Evolutionary conservation across 805 yeast species (phyloP).

Genomic region (Sugiyamaella americana): DNA sequence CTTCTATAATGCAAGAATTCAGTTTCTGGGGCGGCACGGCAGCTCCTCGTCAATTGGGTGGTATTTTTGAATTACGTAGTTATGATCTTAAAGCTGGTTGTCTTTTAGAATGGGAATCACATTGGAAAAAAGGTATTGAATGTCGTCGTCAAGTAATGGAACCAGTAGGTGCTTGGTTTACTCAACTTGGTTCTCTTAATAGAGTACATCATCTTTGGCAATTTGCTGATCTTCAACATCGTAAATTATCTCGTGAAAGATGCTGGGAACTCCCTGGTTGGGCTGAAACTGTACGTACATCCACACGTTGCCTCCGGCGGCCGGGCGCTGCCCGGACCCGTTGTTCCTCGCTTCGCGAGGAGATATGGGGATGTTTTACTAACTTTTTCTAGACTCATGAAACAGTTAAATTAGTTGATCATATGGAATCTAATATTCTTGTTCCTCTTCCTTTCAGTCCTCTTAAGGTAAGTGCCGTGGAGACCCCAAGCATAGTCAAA

Average conservation of each 20-base stretch:
- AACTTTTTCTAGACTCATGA: constrained; percentile 29
- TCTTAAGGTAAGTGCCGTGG: constrained; percentile 25
- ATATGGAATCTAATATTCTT: constrained; percentile 35
- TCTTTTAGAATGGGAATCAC: constrained; percentile 39
- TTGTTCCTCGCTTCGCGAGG: no score
- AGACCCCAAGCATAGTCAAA: no score
- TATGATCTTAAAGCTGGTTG: constrained; percentile 37
- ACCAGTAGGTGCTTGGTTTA: constrained; percentile 43
- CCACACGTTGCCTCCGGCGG: no score
- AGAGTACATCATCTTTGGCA: constrained; percentile 41
- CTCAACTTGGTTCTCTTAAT: constrained; percentile 36
- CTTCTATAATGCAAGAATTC: constrained; percentile 38
- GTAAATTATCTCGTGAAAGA: constrained; percentile 35
- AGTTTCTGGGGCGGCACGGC: constrained; percentile 43
- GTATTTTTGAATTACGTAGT: constrained; percentile 37
- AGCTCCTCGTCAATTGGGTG: constrained; percentile 37
- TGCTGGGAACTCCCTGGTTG: constrained; percentile 42
- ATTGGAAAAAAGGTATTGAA: constrained; percentile 38
- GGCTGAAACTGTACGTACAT: constrained; percentile 34
- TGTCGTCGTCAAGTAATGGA: constrained; percentile 42
- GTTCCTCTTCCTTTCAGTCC: constrained; percentile 39
- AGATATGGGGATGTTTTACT: no score
- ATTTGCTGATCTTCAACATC: constrained; percentile 39
- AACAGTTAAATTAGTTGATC: constrained; percentile 35
- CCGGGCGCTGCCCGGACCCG: no score